Evolutionary conservation across 164 flowering plant species (phyloP), one percentile per base, ranked within the genome.

Genomic region (Magnolia officinalis): DNA sequence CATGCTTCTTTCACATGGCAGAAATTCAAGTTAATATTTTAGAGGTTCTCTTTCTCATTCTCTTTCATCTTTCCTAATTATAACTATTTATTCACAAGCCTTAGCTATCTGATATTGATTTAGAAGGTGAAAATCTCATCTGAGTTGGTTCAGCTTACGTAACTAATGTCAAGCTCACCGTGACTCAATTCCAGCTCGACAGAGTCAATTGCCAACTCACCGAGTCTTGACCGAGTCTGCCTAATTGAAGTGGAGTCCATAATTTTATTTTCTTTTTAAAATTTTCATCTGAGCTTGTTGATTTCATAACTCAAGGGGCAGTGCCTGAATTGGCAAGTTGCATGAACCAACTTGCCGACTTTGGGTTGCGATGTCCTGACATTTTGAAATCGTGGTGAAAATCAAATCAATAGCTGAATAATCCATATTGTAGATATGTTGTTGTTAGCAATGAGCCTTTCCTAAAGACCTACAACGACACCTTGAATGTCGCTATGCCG

Each of bases 361-460:
- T 26, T 55, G 6, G 23, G 9, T 63, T 3, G 6, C 2, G 23
- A n/a, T 6, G 65, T 63, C 65, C 23, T 5, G 6, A 63, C 20
- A 16, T 18, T 19, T 63, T 63, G 65, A 19, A 18, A n/a, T 16
- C 8, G 1, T 18, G n/a, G 65, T 1, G 6, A 16, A 63, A 18
- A 5, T 6, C 20, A 13, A 29, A 14, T 52, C 10, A 65, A 13
- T 45, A 49, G 68, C 6, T 67, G 6, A 9, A 6, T 63, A 24
- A 65, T 24, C 29, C 2, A 20, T 20, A 26, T 59, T 64, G 24
- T 78, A 80, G 76, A 31, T 81, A 81, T 71, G 83, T 81, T 16
- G 83, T 76, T 70, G 80, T 81, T 50, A 76, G 83, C 45, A 81
- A 81, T 37, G 83, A 81, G 58, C 78, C 83, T 59, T 81, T 81